Conservation (phyloP, 495 filamentous ascomycete species). For the Penicillium lagena region DNA sequence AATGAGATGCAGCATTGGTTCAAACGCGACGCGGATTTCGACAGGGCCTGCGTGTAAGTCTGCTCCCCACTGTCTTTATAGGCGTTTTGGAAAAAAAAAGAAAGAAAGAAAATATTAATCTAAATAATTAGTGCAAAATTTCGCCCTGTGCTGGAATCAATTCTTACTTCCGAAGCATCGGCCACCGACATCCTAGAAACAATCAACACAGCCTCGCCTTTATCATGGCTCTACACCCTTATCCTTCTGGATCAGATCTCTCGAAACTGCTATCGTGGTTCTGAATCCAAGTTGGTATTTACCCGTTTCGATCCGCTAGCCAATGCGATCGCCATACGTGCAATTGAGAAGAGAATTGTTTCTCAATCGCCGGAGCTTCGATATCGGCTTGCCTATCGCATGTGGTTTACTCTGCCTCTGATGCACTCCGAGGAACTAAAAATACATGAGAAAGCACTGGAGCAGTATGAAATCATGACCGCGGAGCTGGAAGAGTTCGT, state of each 20-base stretch:
- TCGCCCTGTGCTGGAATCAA: slow-evolving; percentile 16
- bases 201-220: slow-evolving; percentile 8
- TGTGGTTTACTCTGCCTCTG: slow-evolving; percentile 28
- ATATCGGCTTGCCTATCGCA: slow-evolving; percentile 20
- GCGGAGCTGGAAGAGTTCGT: slow-evolving; percentile 13
- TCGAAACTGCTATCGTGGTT: slow-evolving; percentile 27
- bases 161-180: slow-evolving; percentile 11
- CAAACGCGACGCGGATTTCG: slow-evolving; percentile 16
- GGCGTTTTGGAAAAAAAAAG: neutral
- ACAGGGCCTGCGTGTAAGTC: slow-evolving; percentile 23
- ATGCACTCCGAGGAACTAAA: slow-evolving; percentile 26
- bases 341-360: slow-evolving; percentile 10
- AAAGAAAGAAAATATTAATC: neutral
- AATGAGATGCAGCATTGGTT: slow-evolving; percentile 22
- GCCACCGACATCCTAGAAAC: slow-evolving; percentile 15
- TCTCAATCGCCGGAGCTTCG: slow-evolving; percentile 11
- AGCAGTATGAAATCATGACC: slow-evolving; percentile 14
- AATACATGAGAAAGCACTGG: slow-evolving; percentile 17
- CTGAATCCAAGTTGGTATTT: slow-evolving; percentile 21
- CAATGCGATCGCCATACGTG: slow-evolving; percentile 13
- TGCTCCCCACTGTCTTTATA: neutral
- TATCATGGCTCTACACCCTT: slow-evolving; percentile 20
- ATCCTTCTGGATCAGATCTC: slow-evolving; percentile 25
- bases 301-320: slow-evolving; percentile 23
- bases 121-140: slow-evolving; percentile 16